Conservation (phyloP, 2,329 filamentous ascomycete genomes). For the Fusarium transvaalense region DNA sequence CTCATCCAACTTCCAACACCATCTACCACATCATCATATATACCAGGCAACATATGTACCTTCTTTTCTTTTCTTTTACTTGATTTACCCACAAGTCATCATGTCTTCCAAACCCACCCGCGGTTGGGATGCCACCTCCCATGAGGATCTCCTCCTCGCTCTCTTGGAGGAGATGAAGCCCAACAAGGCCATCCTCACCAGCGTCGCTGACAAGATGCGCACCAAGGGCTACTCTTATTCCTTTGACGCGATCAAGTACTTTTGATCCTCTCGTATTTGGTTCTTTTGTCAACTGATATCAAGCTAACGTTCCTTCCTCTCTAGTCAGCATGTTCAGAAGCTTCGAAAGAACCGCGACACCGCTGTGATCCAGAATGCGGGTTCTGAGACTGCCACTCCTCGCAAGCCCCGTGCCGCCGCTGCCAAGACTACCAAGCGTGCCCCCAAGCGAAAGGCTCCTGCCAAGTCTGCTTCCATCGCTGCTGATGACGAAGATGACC, state of each 20-base stretch:
- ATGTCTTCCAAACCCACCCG: slow-evolving; percentile 36
- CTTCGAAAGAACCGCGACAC: slow-evolving; percentile 55
- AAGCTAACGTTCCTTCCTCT: slow-evolving; percentile 31
- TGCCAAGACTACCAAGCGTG: slow-evolving; percentile 48
- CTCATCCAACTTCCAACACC: slow-evolving; percentile 1
- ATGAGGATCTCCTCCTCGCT: slow-evolving; percentile 56
- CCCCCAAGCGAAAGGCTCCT: slow-evolving; percentile 44
- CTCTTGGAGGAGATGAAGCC: slow-evolving; percentile 55
- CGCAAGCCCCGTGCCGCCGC: slow-evolving; percentile 39
- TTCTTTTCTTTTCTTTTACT: neutral
- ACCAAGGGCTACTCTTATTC: slow-evolving; percentile 56
- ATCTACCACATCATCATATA: neutral
- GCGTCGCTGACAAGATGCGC: slow-evolving; percentile 51
- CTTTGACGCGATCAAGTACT: slow-evolving; percentile 57
- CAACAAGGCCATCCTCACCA: slow-evolving; percentile 50
- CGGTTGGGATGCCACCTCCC: slow-evolving; percentile 55
- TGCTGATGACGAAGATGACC: slow-evolving; percentile 46
- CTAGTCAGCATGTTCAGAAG: slow-evolving; percentile 62
- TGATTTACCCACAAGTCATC: neutral
- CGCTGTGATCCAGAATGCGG: slow-evolving; percentile 38
- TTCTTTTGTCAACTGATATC: neutral
- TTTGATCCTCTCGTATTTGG: slow-evolving; percentile 8
- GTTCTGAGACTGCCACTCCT: slow-evolving; percentile 38
- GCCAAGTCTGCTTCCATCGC: slow-evolving; percentile 23
- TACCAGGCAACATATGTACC: neutral